Evolutionary conservation across 2,329 filamentous ascomycete species (phyloP).

Genomic region (Apiospora aurea): DNA sequence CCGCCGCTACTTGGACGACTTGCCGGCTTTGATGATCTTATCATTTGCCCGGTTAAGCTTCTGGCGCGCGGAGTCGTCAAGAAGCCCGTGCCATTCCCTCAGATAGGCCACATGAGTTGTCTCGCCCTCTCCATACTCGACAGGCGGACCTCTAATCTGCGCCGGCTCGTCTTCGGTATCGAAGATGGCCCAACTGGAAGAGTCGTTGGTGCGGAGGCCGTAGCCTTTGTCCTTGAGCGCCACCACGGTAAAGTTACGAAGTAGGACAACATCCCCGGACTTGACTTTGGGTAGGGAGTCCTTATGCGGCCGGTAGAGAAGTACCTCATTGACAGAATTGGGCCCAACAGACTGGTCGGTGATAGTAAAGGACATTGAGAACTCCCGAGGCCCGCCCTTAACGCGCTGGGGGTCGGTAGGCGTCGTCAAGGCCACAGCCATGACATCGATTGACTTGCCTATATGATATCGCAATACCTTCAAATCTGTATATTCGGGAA

Average conservation of each 20-base stretch:
- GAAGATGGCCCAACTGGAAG: slow-evolving; percentile 69
- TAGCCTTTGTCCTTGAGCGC: slow-evolving; percentile 62
- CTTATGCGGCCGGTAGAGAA: slow-evolving; percentile 65
- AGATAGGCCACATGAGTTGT: slow-evolving; percentile 56
- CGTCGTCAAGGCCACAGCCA: slow-evolving; percentile 60
- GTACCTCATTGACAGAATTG: slow-evolving; percentile 58
- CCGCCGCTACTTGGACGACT: slow-evolving; percentile 23
- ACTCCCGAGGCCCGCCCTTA: slow-evolving; percentile 65
- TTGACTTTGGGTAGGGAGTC: slow-evolving; percentile 62
- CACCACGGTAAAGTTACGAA: slow-evolving; percentile 62
- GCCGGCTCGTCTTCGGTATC: slow-evolving; percentile 52
- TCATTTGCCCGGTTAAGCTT: slow-evolving; percentile 59
- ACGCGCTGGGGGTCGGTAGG: slow-evolving; percentile 60
- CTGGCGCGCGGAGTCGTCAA: slow-evolving; percentile 54
- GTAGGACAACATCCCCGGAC: slow-evolving; percentile 64
- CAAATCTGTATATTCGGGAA: slow-evolving; percentile 61
- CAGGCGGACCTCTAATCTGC: slow-evolving; percentile 66
- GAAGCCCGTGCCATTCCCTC: slow-evolving; percentile 54
- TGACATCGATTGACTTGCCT: slow-evolving; percentile 57
- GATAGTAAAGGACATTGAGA: slow-evolving; percentile 63
- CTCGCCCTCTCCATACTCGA: slow-evolving; percentile 62
- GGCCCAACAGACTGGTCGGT: slow-evolving; percentile 64
- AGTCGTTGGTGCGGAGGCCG: slow-evolving; percentile 60
- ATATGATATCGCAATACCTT: slow-evolving; percentile 59
- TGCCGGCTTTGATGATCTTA: slow-evolving; percentile 41